These are phyloP conservation scores for Pseudocercospora crystallina DNA, from an alignment of 2,329 filamentous ascomycete species.

Conservation along the genomic window DNA sequence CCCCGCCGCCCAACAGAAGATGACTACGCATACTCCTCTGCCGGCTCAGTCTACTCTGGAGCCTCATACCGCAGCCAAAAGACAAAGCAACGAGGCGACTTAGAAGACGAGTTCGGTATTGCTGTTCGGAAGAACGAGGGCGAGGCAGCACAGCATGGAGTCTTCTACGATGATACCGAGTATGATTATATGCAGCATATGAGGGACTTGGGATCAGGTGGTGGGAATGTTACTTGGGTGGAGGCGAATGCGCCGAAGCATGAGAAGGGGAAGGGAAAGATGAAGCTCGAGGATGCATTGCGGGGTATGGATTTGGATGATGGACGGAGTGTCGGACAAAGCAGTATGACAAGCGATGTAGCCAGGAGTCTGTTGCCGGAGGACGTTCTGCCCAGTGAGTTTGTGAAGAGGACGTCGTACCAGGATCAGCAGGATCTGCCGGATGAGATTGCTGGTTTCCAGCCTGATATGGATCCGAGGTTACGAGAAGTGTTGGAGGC, in stretches of 20 bases:
- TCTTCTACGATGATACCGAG: slow-evolving; percentile 91
- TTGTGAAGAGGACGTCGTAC: slow-evolving; percentile 74
- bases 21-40: slow-evolving; percentile 28
- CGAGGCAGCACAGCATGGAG: slow-evolving; percentile 88
- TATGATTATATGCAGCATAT: slow-evolving; percentile 99
- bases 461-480: slow-evolving; percentile 96
- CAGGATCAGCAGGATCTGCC: slow-evolving; percentile 92
- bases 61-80: slow-evolving; percentile 30
- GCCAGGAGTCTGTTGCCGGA: slow-evolving; percentile 60
- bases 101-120: slow-evolving; percentile 71
- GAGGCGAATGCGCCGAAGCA: slow-evolving; percentile 60
- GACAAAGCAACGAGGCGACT: slow-evolving; percentile 60
- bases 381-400: slow-evolving; percentile 76
- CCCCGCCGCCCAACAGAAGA: slow-evolving; percentile 24
- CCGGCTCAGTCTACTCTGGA: slow-evolving; percentile 37
- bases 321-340: slow-evolving; percentile 44
- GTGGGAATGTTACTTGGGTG: slow-evolving; percentile 77
- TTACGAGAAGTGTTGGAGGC: slow-evolving; percentile 89
- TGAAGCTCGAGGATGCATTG: slow-evolving; percentile 79
- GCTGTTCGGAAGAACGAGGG: slow-evolving; percentile 84
- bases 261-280: slow-evolving; percentile 66
- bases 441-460: slow-evolving; percentile 86
- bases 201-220: slow-evolving; percentile 69
- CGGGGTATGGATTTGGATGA: slow-evolving; percentile 52
- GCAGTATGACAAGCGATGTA: slow-evolving; percentile 40